Percentiles rank a stretch among this genome's conserved stretches.
phyloP scores from a whole-genome alignment of 140 eudicot genomes.

The Bidens hawaiensis region DNA sequence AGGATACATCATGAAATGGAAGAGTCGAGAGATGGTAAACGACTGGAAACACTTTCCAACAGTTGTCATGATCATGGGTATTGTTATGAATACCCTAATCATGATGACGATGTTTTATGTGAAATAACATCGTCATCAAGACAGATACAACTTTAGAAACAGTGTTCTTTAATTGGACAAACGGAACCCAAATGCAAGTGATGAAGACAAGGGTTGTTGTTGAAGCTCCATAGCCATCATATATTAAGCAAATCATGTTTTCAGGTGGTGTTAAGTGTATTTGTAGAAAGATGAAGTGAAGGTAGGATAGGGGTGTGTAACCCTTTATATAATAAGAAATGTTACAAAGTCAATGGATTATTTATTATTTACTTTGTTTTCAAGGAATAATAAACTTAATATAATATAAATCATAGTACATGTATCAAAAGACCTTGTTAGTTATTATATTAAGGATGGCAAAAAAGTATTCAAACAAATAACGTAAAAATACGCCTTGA shows the following conservation, averaged over 20 bases:
- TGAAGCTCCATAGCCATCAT: conserved; percentile 36
- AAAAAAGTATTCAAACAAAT: conserved; percentile 4
- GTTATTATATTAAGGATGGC: conserved; percentile 30
- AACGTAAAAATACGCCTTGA: conserved; percentile 10
- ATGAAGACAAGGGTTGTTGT: conserved; percentile 35
- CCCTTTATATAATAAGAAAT: conserved; percentile 24
- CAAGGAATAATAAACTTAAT: conserved; percentile 12
- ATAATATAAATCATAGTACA: conserved; percentile 9
- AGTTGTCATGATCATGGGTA: background rate
- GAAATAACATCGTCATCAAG: background rate
- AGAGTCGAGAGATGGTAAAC: conserved; percentile 5
- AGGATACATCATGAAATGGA: conserved; percentile 2
- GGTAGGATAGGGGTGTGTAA: background rate
- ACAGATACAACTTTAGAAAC: conserved; percentile 8
- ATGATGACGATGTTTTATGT: conserved; percentile 2
- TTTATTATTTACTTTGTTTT: background rate
- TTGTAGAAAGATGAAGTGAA: conserved; percentile 13
- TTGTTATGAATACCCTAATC: background rate
- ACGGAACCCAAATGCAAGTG: conserved; percentile 35
- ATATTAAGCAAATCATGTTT: conserved; percentile 27
- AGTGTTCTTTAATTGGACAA: conserved; percentile 14
- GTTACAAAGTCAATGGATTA: conserved; percentile 15
- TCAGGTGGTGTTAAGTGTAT: conserved; percentile 17
- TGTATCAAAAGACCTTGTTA: conserved; percentile 25
- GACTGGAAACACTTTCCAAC: conserved; percentile 11